These are phyloP conservation scores for Chlorella sp. DNA, from an alignment of 139 green algal species.

Conservation along the genomic window DNA sequence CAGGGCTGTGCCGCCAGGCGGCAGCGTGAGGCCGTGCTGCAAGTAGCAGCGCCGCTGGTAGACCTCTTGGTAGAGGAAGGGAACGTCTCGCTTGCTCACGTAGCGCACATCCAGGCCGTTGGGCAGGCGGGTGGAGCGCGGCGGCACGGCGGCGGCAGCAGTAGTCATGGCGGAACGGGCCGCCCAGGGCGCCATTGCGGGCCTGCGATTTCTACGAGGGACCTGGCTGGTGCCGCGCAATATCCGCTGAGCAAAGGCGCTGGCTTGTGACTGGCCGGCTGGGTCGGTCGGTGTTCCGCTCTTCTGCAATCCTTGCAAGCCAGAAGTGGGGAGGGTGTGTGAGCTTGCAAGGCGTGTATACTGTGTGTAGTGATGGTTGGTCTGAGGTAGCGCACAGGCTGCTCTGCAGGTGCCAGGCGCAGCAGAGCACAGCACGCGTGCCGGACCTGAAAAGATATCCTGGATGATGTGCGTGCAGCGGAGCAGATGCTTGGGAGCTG, in stretches of 20 bases:
- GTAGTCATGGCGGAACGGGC: not conserved
- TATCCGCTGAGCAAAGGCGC: not conserved
- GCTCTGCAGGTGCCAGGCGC: too few relatives aligned
- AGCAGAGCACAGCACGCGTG: too few relatives aligned
- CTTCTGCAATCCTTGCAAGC: too few relatives aligned
- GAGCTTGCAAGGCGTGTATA: too few relatives aligned
- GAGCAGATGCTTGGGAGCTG: too few relatives aligned
- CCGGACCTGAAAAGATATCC: too few relatives aligned
- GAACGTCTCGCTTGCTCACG: conserved; percentile 3
- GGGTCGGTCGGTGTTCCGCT: not conserved
- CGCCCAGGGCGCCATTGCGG: not conserved
- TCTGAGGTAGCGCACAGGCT: too few relatives aligned
- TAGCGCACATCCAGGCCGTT: not conserved
- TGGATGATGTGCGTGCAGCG: too few relatives aligned
- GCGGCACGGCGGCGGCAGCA: not conserved
- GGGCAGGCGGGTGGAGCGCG: not conserved
- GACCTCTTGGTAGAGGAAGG: conserved; percentile 15
- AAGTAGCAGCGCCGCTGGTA: conserved; percentile 2
- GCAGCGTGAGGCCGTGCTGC: conserved; percentile 13
- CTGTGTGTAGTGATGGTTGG: too few relatives aligned
- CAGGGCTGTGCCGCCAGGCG: not conserved
- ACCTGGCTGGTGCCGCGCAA: not conserved
- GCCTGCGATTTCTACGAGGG: not conserved
- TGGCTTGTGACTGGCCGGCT: not conserved
- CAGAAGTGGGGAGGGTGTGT: too few relatives aligned